Percentiles rank a stretch among this genome's conserved stretches.
Conservation (phyloP, 345 rosid genomes). For the Odontarrhena argentea region DNA sequence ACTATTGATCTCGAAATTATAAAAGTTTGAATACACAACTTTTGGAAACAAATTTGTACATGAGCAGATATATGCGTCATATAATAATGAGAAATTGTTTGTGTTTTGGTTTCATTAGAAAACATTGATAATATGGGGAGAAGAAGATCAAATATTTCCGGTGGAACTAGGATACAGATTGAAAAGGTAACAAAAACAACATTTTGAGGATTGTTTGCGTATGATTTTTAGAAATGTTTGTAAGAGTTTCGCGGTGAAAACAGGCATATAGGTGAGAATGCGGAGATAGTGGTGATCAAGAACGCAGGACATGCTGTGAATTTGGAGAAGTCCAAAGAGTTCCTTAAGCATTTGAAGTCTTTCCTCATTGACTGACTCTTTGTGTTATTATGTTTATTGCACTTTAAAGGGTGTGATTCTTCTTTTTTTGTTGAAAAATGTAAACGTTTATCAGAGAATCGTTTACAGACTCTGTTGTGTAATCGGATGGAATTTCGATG, state of each 20-base stretch:
- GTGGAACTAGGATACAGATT: slow-evolving; percentile 58
- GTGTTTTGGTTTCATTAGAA: slow-evolving; percentile 33
- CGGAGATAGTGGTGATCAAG: slow-evolving; percentile 63
- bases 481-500: too few relatives aligned
- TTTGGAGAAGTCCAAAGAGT: slow-evolving; percentile 56
- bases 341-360: slow-evolving; percentile 47
- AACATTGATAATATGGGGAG: slow-evolving; percentile 59
- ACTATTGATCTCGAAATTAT: too few relatives aligned
- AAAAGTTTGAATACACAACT: too few relatives aligned
- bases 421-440: too few relatives aligned
- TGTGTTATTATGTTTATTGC: not conserved
- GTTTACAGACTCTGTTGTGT: too few relatives aligned
- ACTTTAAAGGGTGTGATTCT: too few relatives aligned
- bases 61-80: too few relatives aligned
- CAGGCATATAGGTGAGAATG: slow-evolving; percentile 63
- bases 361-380: slow-evolving; percentile 40
- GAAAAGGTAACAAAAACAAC: slow-evolving; percentile 39
- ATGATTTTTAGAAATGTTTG: too few relatives aligned
- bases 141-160: slow-evolving; percentile 64
- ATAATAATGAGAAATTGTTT: not conserved
- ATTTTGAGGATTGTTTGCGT: too few relatives aligned
- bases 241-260: slow-evolving; percentile 1
- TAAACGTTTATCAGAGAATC: too few relatives aligned
- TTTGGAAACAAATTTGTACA: too few relatives aligned
- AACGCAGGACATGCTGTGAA: slow-evolving; percentile 67